Evolutionary conservation across 2,329 filamentous ascomycete genomes (phyloP).

Genomic region (Byssochlamys sp.): DNA sequence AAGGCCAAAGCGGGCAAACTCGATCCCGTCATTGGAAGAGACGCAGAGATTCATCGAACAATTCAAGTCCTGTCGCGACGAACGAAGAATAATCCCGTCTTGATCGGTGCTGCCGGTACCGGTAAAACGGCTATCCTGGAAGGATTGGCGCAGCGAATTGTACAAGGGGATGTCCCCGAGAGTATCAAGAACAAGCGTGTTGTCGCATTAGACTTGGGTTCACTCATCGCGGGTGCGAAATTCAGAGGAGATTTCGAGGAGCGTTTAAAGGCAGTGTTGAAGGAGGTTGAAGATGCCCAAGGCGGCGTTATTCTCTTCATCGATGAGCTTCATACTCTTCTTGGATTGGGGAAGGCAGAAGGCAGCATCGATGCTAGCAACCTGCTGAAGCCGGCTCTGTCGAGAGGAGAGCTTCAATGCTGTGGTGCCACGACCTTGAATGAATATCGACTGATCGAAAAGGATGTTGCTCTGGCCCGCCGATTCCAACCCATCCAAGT

Average conservation of each 20-base stretch:
- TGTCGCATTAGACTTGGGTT: slow-evolving; percentile 76
- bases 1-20: slow-evolving; percentile 79
- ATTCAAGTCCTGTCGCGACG: slow-evolving; percentile 87
- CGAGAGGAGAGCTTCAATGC: slow-evolving; percentile 84
- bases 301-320: slow-evolving; percentile 90
- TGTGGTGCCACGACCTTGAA: slow-evolving; percentile 88
- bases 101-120: slow-evolving; percentile 85
- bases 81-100: slow-evolving; percentile 90
- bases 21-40: slow-evolving; percentile 89
- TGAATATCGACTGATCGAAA: slow-evolving; percentile 89
- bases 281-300: slow-evolving; percentile 79
- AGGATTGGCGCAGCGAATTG: slow-evolving; percentile 79
- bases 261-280: slow-evolving; percentile 77
- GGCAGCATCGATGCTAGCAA: slow-evolving; percentile 96
- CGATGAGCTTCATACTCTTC: slow-evolving; percentile 82
- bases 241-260: slow-evolving; percentile 96
- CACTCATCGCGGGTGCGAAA: slow-evolving; percentile 88
- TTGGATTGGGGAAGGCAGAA: slow-evolving; percentile 88
- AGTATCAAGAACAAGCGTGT: slow-evolving; percentile 92
- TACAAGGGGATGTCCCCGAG: slow-evolving; percentile 85
- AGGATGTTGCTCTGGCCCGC: slow-evolving; percentile 83
- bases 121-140: slow-evolving; percentile 92
- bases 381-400: slow-evolving; percentile 84
- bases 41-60: slow-evolving; percentile 81
- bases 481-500: slow-evolving; percentile 91